phyloP scores from a whole-genome alignment of 805 yeast species.

The Pichia deserticola region DNA sequence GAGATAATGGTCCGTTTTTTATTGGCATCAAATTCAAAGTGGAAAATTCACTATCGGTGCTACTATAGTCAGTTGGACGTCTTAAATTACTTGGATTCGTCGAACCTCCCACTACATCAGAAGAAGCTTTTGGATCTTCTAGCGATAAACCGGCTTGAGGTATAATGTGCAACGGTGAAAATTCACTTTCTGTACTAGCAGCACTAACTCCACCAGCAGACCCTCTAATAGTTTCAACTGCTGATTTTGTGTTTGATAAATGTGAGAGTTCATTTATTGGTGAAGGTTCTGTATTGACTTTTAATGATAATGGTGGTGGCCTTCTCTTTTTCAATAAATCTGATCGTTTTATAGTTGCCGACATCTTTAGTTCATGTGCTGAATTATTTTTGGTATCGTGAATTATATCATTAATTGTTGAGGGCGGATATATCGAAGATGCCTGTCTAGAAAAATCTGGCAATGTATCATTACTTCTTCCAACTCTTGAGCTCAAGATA shows the following conservation, averaged over 20 bases:
- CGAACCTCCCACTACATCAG: no score
- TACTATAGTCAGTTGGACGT: background rate
- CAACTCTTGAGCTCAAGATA: background rate
- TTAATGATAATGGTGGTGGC: conserved; percentile 7
- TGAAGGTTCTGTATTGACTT: background rate
- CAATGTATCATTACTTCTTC: conserved; percentile 4
- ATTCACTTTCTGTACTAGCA: background rate
- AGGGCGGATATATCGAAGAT: conserved; percentile 8
- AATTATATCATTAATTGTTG: background rate
- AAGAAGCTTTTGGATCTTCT: no score
- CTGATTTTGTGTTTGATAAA: background rate
- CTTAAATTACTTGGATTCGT: no score
- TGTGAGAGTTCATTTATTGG: background rate
- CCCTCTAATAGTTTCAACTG: background rate
- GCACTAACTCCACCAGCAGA: background rate
- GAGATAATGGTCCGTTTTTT: background rate
- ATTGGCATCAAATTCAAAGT: background rate
- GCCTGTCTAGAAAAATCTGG: conserved; percentile 5
- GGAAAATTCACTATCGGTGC: conserved; percentile 3
- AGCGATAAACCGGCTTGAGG: no score
- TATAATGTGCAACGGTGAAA: conserved; percentile 5
- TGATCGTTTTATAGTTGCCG: conserved; percentile 5
- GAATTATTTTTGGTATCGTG: background rate
- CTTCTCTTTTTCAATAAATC: conserved; percentile 9
- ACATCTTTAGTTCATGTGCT: background rate